phyloP scores from a whole-genome alignment of 2,329 filamentous ascomycete species.

The Zasmidium citrigriseum region DNA sequence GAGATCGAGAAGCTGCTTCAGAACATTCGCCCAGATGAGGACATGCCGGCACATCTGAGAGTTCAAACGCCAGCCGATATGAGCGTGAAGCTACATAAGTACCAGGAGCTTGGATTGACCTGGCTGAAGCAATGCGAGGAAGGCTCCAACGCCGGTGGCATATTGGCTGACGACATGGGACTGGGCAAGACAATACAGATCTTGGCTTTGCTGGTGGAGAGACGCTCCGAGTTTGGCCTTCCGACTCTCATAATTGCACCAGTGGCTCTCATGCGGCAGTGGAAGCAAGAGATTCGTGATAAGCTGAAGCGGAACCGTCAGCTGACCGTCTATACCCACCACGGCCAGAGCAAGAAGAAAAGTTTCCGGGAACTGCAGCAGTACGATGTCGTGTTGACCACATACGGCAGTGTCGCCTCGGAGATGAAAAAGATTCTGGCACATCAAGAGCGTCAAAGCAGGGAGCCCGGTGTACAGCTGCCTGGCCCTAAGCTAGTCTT shows the following conservation, averaged over 20 bases:
- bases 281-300: constrained; percentile 74
- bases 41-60: constrained; percentile 54
- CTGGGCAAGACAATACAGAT: constrained; percentile 83
- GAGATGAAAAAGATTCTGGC: constrained; percentile 65
- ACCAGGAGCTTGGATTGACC: constrained; percentile 75
- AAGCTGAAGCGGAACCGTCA: constrained; percentile 64
- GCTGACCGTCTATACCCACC: constrained; percentile 68
- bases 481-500: constrained; percentile 34
- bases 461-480: constrained; percentile 41
- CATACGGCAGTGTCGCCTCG: constrained; percentile 69
- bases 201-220: constrained; percentile 71
- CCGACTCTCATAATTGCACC: constrained; percentile 80
- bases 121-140: constrained; percentile 78
- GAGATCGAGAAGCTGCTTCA: constrained; percentile 70
- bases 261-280: constrained; percentile 78
- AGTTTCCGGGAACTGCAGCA: constrained; percentile 62
- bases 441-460: constrained; percentile 52
- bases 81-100: constrained; percentile 70
- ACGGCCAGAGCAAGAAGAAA: constrained; percentile 60
- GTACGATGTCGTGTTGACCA: constrained; percentile 77
- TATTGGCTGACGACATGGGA: constrained; percentile 81
- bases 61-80: constrained; percentile 71
- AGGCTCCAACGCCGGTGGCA: constrained; percentile 71
- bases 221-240: constrained; percentile 57
- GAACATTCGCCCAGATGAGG: constrained; percentile 71